phyloP scores from a whole-genome alignment of 140 eudicot genomes.

The Senecio squalidus region DNA sequence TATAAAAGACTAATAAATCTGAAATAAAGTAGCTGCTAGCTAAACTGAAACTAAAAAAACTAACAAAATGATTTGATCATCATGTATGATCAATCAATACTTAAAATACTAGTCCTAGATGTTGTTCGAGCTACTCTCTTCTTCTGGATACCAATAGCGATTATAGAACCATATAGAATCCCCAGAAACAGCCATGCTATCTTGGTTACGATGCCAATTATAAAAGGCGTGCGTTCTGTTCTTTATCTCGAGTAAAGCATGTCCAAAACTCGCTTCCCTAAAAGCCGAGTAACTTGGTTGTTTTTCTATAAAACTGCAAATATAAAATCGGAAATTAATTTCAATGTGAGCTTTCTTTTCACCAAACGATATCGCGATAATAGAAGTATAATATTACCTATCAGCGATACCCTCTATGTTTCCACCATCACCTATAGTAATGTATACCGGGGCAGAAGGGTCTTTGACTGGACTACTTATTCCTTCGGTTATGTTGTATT shows the following conservation, averaged over 20 bases:
- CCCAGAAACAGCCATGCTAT: constrained; percentile 23
- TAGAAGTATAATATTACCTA: constrained; percentile 18
- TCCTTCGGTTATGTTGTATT: constrained; percentile 45
- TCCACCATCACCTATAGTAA: constrained; percentile 57
- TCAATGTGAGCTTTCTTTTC: background rate
- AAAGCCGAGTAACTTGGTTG: constrained; percentile 49
- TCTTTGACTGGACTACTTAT: constrained; percentile 34
- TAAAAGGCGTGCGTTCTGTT: constrained; percentile 45
- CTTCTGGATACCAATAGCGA: constrained; percentile 37
- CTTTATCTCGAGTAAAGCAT: constrained; percentile 41
- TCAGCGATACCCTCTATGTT: constrained; percentile 52
- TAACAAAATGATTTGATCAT: background rate
- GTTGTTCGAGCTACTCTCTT: constrained; percentile 25
- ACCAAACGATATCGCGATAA: background rate
- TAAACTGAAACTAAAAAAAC: background rate
- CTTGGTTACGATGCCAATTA: constrained; percentile 54
- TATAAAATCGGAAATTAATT: background rate
- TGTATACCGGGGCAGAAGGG: constrained; percentile 44
- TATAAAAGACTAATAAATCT: background rate
- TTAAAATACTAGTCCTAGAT: background rate
- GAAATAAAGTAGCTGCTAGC: constrained; percentile 8
- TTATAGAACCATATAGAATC: constrained; percentile 44
- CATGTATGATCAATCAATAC: background rate
- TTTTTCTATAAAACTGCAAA: constrained; percentile 33
- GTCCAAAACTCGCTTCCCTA: constrained; percentile 59